Base-by-base conservation (phyloP, 768 basidiomycete species). In the Scleroderma citrinum region DNA sequence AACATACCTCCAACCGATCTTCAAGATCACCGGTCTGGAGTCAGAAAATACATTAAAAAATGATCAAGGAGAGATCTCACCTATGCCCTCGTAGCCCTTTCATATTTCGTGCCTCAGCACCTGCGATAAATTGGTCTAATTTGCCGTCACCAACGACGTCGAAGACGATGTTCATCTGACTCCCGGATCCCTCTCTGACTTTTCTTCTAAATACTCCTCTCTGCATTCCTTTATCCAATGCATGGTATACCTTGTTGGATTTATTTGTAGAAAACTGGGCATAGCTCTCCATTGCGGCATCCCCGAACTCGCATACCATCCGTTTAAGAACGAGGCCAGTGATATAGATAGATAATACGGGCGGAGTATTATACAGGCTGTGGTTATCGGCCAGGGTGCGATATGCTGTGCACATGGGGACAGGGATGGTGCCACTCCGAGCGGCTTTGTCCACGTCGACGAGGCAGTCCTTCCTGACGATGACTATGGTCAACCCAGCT, bases 161-260 rank as follows among this genome's bases (percentile, higher is more conserved):
- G 67, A 97, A 98, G 1, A 91, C 88, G 14, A 91, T 76, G 64
- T 99, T 99, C 95, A 98, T 98, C 82, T 88, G 87, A 67, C 94
- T 97, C 51, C 86, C 78, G 42, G 83, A 81, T 5, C 81, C 85
- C 49, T 76, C 74, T 59, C 79, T 74, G 17, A 95, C 93, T 61
- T 86, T 88, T 19, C 76, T 64, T 56, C 69, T 76, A 57, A 90
- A 80, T 48, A 90, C 69, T 0, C 91, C 91, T 57, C 75, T 76
- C 50, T 69, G 71, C 63, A 85, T 81, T 4, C 91, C 91, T 55
- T 80, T 78, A 55, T 78, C 76, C 52, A 99, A 58, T 4, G 75
- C 83, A 1, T 63, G 71, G 66, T 97, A 98, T 40, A 98, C 62
- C 68, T 82, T 84, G 45, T 79, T 73, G 53, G 83, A 78, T 72